These are phyloP conservation scores for Penicillium steckii DNA, from an alignment of 495 filamentous ascomycete genomes.

Conservation along the genomic window DNA sequence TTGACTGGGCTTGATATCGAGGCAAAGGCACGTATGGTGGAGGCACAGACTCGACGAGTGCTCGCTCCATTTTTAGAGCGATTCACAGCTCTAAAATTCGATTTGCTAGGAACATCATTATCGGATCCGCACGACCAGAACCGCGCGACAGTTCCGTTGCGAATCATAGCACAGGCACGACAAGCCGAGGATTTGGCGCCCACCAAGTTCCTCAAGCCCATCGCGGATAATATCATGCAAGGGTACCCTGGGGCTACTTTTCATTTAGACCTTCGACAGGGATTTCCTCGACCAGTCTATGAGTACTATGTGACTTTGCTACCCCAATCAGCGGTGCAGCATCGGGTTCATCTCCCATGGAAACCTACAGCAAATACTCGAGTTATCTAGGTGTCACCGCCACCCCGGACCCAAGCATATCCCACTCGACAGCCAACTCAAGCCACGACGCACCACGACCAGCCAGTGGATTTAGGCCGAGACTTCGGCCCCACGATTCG, in stretches of 20 bases:
- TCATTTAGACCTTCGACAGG: slow-evolving; percentile 39
- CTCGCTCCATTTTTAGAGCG: slow-evolving; percentile 18
- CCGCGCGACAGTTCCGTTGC: slow-evolving; percentile 37
- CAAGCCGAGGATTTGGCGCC: slow-evolving; percentile 35
- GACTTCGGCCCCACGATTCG: slow-evolving; percentile 42
- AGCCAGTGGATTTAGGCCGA: slow-evolving; percentile 9
- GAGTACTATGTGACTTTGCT: slow-evolving; percentile 46
- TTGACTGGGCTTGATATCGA: slow-evolving; percentile 45
- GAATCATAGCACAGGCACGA: slow-evolving; percentile 39
- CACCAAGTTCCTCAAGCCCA: slow-evolving; percentile 32
- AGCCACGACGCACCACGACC: slow-evolving; percentile 8
- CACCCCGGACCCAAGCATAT: slow-evolving; percentile 29
- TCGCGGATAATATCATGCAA: slow-evolving; percentile 43
- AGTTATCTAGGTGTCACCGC: slow-evolving; percentile 31
- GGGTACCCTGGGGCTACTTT: slow-evolving; percentile 43
- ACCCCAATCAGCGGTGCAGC: slow-evolving; percentile 36
- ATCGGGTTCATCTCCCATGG: slow-evolving; percentile 41
- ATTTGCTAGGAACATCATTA: slow-evolving; percentile 29
- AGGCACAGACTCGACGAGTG: slow-evolving; percentile 32
- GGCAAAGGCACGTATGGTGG: slow-evolving; percentile 42
- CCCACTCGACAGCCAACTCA: slow-evolving; percentile 36
- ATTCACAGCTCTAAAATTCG: slow-evolving; percentile 33
- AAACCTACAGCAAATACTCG: slow-evolving; percentile 23
- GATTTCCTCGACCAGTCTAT: slow-evolving; percentile 36
- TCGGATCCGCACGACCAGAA: slow-evolving; percentile 33